These are phyloP conservation scores for Phylloporus rhodoxanthus DNA, from an alignment of 768 basidiomycete species.

Conservation along the genomic window DNA sequence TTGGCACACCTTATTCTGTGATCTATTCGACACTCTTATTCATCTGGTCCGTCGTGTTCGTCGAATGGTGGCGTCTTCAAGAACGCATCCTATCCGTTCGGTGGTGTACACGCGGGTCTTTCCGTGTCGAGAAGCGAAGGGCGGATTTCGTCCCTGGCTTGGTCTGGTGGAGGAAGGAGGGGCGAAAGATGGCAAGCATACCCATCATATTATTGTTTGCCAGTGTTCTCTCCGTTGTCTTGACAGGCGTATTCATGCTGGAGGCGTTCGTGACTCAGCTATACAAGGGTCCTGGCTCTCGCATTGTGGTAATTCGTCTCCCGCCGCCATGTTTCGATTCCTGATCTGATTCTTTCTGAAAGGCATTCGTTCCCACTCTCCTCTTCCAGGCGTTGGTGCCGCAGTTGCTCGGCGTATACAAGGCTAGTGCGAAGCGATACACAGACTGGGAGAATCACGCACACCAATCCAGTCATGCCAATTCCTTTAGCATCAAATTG, in stretches of 20 bases:
- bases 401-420: slow-evolving; percentile 68
- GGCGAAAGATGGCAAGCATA: slow-evolving; percentile 59
- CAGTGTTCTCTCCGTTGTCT: slow-evolving; percentile 55
- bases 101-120: slow-evolving; percentile 75
- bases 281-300: slow-evolving; percentile 82
- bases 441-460: slow-evolving; percentile 92
- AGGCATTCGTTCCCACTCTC: slow-evolving; percentile 80
- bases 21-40: slow-evolving; percentile 69
- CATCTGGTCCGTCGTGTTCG: slow-evolving; percentile 81
- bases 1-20: slow-evolving; percentile 68
- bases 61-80: slow-evolving; percentile 88
- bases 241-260: slow-evolving; percentile 79
- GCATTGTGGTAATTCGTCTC: slow-evolving; percentile 57
- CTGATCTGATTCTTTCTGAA: neutral
- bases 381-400: slow-evolving; percentile 81
- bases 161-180: slow-evolving; percentile 71
- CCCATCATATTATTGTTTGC: slow-evolving; percentile 75
- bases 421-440: slow-evolving; percentile 56
- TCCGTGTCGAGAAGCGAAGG: slow-evolving; percentile 69
- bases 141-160: slow-evolving; percentile 51
- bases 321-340: neutral
- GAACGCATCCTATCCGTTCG: slow-evolving; percentile 78
- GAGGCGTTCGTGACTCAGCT: slow-evolving; percentile 87
- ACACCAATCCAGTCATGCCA: slow-evolving; percentile 68
- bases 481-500: slow-evolving; percentile 82